phyloP scores from a whole-genome alignment of 352 stramenopile genomes.

The Phytophthora agathidicida region DNA sequence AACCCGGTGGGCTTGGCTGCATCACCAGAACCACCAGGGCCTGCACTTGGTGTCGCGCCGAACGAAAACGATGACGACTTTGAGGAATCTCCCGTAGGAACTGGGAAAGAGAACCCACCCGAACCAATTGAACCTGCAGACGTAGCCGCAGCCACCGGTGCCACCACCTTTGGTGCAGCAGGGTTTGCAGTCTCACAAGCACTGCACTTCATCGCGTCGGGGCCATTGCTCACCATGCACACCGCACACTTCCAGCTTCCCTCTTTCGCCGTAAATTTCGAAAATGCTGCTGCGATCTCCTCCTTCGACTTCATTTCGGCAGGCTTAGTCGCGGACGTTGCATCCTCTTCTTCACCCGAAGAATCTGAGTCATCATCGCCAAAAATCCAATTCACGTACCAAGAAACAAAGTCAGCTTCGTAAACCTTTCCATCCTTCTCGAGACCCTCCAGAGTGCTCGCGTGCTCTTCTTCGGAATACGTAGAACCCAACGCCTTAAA shows the following conservation, averaged over 20 bases:
- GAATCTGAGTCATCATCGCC: constrained; percentile 37
- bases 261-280: constrained; percentile 45
- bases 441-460: constrained; percentile 6
- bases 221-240: constrained; percentile 46
- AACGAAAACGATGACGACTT: constrained; percentile 43
- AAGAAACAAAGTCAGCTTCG: constrained; percentile 46
- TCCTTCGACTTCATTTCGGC: constrained; percentile 44
- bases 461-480: constrained; percentile 58
- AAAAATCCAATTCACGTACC: constrained; percentile 64
- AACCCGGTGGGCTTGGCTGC: constrained; percentile 11
- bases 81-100: neutral
- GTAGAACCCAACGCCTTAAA: constrained; percentile 52
- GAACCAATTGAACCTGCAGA: constrained; percentile 32
- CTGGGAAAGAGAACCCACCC: constrained; percentile 38
- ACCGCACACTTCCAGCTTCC: constrained; percentile 52
- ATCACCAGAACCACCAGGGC: neutral
- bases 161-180: constrained; percentile 32
- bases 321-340: neutral
- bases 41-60: constrained; percentile 5
- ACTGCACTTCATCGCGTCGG: constrained; percentile 35
- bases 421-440: constrained; percentile 28
- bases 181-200: constrained; percentile 50
- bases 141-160: too few relatives aligned
- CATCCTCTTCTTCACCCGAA: neutral
- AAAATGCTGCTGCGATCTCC: constrained; percentile 43